Base-by-base conservation (phyloP, 176 grass and related monocot genomes). In the Avena insularis region DNA sequence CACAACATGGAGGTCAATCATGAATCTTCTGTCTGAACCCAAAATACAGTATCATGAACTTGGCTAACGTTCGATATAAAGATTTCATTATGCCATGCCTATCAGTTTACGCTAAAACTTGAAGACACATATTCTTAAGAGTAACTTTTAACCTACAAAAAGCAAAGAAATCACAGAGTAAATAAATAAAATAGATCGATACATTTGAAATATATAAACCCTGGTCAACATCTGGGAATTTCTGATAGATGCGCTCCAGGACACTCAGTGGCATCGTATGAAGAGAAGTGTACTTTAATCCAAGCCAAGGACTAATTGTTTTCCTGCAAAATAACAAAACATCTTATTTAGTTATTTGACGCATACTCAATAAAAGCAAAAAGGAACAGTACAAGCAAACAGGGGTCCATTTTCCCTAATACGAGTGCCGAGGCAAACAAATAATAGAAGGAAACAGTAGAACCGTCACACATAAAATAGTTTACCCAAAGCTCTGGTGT, bases 141-240 rank as follows among this genome's bases (percentile, higher is more conserved):
- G 20, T 12, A 73, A 73, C 5, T 14, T 73, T 73, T 73, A 12
- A 48, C 70, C 20, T 73, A 73, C 38, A 73, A 21, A 48, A 73
- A 12, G 5, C n/a, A 73, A 46, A 7, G 0, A 73, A 47, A 73
- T 2, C 20, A 73, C 2, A 48, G 19, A 47, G n/a, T 48, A 15
- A 47, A 21, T 48, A 47, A 72, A 73, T 48, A 73, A 20, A 73
- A 48, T 5, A 73, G 20, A 48, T 25, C 4, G 1, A 23, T 73
- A 73, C 70, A 9, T 73, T 48, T 48, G 70, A 73, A 73, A 73
- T 46, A 73, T 73, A 48, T 73, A 73, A 73, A 48, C 70, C 70
- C 43, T 73, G 43, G 43, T 73, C 70, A 73, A 73, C 43, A 48
- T 73, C 43, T 47, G 70, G 20, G 70, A 73, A 73, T 48, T 48